Evolutionary conservation across 495 filamentous ascomycete species (phyloP).

Genomic region (Friedmanniomyces endolithicus): DNA sequence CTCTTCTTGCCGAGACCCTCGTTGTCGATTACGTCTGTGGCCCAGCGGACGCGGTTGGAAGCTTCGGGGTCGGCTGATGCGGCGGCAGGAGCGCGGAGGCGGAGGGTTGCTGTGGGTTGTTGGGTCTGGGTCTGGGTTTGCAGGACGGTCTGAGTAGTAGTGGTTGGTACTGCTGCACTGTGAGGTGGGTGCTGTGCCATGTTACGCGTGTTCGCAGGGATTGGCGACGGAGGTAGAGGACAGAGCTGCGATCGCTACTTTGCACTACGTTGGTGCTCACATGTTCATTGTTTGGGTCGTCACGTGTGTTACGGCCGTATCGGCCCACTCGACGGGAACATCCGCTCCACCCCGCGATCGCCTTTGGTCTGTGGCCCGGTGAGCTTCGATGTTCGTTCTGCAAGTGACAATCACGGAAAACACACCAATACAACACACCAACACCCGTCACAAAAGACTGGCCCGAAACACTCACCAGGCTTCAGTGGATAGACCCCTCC

Average conservation of each 20-base stretch:
- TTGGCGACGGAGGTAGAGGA: too few species aligned
- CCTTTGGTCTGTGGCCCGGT: not conserved
- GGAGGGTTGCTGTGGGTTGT: constrained; percentile 22
- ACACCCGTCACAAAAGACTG: not conserved
- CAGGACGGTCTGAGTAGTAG: constrained; percentile 7
- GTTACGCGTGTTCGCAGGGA: too few species aligned
- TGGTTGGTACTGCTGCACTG: not conserved
- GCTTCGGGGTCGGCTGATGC: constrained; percentile 11
- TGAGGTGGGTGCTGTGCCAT: not conserved
- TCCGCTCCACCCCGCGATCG: not conserved
- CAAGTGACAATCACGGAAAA: not conserved
- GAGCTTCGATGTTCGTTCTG: not conserved
- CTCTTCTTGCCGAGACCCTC: constrained; percentile 89
- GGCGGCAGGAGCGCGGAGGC: constrained; percentile 18
- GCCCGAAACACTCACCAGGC: not conserved
- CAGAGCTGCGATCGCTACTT: too few species aligned
- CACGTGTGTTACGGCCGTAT: not conserved
- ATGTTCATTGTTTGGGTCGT: not conserved
- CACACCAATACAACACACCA: not conserved
- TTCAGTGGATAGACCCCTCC: not conserved
- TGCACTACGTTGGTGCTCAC: too few species aligned
- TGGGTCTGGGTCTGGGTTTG: not conserved
- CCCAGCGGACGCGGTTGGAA: constrained; percentile 59
- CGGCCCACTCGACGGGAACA: too few species aligned
- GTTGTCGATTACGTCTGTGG: constrained; percentile 87